Base-by-base conservation (phyloP, 2,329 filamentous ascomycete genomes). In the Diplocarpon mali region DNA sequence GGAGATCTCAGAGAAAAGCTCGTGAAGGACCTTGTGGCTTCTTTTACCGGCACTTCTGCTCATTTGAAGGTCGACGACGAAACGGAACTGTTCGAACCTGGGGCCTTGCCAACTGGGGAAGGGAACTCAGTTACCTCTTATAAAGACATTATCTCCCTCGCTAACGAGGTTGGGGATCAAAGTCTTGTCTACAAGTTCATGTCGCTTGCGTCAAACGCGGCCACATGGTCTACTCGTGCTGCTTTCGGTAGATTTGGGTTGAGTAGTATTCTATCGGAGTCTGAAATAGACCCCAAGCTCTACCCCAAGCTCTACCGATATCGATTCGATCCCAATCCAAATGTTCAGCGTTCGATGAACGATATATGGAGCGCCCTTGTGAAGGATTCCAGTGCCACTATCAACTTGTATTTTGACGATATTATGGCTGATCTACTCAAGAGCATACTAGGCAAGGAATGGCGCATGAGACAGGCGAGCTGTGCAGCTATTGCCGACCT, bases 151-250 rank as follows among this genome's bases (percentile, higher is more conserved):
- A 85, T 98, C 64, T 92, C 75, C 54, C 70, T 98, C 38, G 92
- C 92, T n/a, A 86, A 90, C 35, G 92, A 98, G 65, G 89, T 95
- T 29, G 92, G 92, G 10, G 90, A 98, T 58, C 90, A 92, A 47
- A 89, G 85, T 55, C 70, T 98, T n/a, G 85, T 96, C 1, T 98
- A 98, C 68, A 87, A 89, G 49, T 96, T 98, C 67, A 98, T 98
- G 92, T 90, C 89, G 0, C 73, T 98, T 54, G 92, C 92, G 2
- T 87, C 88, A 1, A 95, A 95, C 58, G 93, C 94, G 38, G 88
- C 89, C 0, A 93, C 94, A 13, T 98, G 92, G 92, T 90, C 88
- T 1, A 94, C 88, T n/a, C 78, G 92, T 40, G 93, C 92, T 1
- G 92, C 92, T 0, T 96, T 98, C 64, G 92, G 92, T 2, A 77